phyloP scores from a whole-genome alignment of 768 basidiomycete species.

The Amanita phalloides region DNA sequence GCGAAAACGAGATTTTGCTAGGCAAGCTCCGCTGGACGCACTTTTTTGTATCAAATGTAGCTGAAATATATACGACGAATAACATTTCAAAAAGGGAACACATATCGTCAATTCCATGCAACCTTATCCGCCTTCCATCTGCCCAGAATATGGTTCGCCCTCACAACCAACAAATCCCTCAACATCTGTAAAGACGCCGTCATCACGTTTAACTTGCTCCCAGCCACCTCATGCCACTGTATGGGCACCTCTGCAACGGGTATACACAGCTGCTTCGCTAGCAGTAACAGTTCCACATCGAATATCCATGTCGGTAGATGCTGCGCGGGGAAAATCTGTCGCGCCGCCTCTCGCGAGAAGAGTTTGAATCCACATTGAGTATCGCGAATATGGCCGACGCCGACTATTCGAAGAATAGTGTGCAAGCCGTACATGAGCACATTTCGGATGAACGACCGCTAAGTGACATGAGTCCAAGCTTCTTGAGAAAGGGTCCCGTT shows the following conservation, averaged over 20 bases:
- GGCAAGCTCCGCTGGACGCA: too few relatives aligned
- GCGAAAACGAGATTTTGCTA: too few relatives aligned
- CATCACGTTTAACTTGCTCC: constrained; percentile 84
- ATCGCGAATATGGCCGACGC: constrained; percentile 84
- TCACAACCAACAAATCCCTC: constrained; percentile 71
- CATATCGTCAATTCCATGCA: not conserved
- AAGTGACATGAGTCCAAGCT: constrained; percentile 3
- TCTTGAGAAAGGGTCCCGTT: not conserved
- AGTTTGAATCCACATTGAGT: constrained; percentile 98
- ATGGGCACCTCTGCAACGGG: constrained; percentile 83
- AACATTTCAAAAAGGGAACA: not conserved
- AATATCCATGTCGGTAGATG: constrained; percentile 94
- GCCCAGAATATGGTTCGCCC: constrained; percentile 73
- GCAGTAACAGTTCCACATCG: constrained; percentile 85
- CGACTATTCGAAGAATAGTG: constrained; percentile 78
- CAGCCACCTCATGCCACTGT: constrained; percentile 88
- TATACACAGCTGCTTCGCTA: constrained; percentile 69
- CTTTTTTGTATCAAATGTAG: too few relatives aligned
- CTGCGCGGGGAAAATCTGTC: constrained; percentile 74
- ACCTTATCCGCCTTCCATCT: constrained; percentile 41
- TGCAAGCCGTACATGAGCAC: constrained; percentile 93
- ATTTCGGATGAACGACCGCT: constrained; percentile 87
- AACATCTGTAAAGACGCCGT: constrained; percentile 86
- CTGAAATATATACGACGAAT: not conserved
- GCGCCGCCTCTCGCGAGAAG: constrained; percentile 76